phyloP scores from a whole-genome alignment of 2,329 filamentous ascomycete genomes.

The Cadophora sp. region DNA sequence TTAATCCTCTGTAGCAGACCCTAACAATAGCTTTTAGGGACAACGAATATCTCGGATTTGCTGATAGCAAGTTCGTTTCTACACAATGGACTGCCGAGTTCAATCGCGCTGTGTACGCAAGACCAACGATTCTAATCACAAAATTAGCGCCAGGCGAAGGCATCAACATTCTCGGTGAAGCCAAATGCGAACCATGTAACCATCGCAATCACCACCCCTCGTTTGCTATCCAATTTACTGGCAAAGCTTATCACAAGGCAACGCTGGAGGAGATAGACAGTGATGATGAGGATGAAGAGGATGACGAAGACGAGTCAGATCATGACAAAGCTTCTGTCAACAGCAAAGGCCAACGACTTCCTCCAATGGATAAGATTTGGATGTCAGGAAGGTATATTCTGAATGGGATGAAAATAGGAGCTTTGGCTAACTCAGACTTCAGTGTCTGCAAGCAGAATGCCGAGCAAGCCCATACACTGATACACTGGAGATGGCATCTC shows the following conservation, averaged over 20 bases:
- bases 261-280: constrained; percentile 70
- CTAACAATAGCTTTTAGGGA: constrained; percentile 46
- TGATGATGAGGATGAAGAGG: constrained; percentile 45
- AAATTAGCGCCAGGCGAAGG: constrained; percentile 46
- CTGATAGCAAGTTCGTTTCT: constrained; percentile 74
- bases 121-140: constrained; percentile 59
- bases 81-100: constrained; percentile 74
- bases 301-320: constrained; percentile 47
- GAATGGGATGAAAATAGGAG: background rate
- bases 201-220: constrained; percentile 71
- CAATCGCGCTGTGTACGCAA: constrained; percentile 66
- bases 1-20: background rate
- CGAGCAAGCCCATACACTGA: constrained; percentile 71
- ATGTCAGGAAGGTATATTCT: constrained; percentile 55
- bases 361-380: constrained; percentile 53
- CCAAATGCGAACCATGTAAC: constrained; percentile 63
- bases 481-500: constrained; percentile 80
- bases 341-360: constrained; percentile 54
- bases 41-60: constrained; percentile 71
- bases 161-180: constrained; percentile 49
- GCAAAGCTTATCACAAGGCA: constrained; percentile 68
- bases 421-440: constrained; percentile 28
- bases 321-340: constrained; percentile 46
- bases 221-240: constrained; percentile 66
- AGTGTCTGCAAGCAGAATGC: constrained; percentile 67